Conservation (phyloP, 139 green algal genomes). For the Haematococcus lacustris region DNA sequence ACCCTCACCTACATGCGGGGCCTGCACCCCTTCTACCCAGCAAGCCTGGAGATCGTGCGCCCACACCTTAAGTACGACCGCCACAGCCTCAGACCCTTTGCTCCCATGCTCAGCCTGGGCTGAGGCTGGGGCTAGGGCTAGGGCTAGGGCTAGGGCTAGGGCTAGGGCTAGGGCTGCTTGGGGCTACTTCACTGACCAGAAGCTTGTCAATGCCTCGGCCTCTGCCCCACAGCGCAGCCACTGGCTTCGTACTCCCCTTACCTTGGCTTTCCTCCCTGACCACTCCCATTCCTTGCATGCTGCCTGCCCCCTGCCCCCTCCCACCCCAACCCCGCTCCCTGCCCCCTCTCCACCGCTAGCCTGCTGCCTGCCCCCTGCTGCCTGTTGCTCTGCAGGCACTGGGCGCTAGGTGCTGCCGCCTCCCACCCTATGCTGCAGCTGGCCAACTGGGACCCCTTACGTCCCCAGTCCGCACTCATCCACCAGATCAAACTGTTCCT, state of each 20-base stretch:
- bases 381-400: constrained; percentile 17
- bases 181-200: not conserved
- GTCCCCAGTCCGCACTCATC: constrained; percentile 34
- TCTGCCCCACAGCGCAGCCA: not conserved
- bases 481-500: constrained; percentile 56
- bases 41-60: constrained; percentile 50
- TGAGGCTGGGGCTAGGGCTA: not conserved
- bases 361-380: constrained; percentile 10
- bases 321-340: not conserved
- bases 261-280: not conserved
- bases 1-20: constrained; percentile 71
- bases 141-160: not conserved
- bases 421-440: constrained; percentile 59
- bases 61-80: constrained; percentile 41
- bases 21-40: constrained; percentile 81
- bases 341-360: constrained; percentile 35
- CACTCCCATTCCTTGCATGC: not conserved
- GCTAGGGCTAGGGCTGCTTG: not conserved
- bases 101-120: no score
- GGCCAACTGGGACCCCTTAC: constrained; percentile 66
- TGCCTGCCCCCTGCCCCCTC: not conserved
- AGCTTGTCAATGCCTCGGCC: not conserved
- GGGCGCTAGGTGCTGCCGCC: constrained; percentile 39
- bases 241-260: not conserved
- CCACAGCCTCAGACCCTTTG: not conserved